These are phyloP conservation scores for Penicillium atrosanguineum DNA, from an alignment of 495 filamentous ascomycete genomes.

Conservation along the genomic window DNA sequence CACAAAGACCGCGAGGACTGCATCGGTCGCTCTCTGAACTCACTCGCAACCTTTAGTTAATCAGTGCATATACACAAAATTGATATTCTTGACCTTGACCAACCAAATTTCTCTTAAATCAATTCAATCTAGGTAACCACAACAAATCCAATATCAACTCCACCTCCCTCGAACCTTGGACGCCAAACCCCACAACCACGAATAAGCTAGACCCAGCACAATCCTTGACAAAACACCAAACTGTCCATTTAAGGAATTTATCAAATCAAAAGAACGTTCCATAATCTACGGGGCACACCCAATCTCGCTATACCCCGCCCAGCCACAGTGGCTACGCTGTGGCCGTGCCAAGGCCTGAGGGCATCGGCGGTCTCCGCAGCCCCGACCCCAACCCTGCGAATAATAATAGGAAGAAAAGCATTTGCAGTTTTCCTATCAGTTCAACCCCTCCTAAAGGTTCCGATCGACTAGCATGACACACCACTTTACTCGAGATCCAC, in stretches of 20 bases:
- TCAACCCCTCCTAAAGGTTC: background rate
- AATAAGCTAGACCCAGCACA: background rate
- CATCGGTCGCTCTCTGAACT: too few relatives aligned
- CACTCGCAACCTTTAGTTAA: too few relatives aligned
- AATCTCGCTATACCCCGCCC: conserved; percentile 2
- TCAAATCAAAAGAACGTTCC: background rate
- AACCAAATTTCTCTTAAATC: too few relatives aligned
- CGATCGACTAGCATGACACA: background rate
- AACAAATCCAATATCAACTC: background rate
- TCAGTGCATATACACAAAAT: too few relatives aligned
- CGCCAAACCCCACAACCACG: conserved; percentile 3
- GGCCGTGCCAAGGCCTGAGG: conserved; percentile 2
- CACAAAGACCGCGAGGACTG: too few relatives aligned
- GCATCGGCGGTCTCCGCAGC: conserved; percentile 26
- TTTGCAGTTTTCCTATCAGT: conserved; percentile 19
- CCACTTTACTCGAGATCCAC: conserved; percentile 15
- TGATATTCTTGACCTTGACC: too few relatives aligned
- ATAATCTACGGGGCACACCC: background rate
- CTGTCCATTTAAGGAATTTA: too few relatives aligned
- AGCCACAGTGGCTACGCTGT: conserved; percentile 8
- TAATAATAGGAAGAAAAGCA: conserved; percentile 7
- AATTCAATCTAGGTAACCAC: too few relatives aligned
- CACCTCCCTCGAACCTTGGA: conserved; percentile 5
- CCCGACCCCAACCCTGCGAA: conserved; percentile 3
- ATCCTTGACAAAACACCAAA: background rate